phyloP scores from a whole-genome alignment of 23 red algal genomes.

The Chondrus crispus region DNA sequence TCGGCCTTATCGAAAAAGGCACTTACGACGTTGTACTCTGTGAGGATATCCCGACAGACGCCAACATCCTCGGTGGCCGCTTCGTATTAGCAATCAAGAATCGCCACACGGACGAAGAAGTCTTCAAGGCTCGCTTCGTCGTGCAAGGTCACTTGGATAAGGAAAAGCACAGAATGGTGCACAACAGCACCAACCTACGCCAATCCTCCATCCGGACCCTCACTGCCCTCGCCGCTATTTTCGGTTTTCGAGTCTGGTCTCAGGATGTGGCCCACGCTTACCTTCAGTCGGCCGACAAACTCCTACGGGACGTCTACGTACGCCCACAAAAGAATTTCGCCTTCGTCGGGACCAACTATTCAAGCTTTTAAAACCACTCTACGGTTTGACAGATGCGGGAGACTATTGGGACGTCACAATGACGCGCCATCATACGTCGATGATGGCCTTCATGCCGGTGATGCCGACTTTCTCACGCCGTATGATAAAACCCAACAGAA shows the following conservation, averaged over 20 bases:
- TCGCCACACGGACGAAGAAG: background rate
- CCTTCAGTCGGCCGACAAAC: background rate
- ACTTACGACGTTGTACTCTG: background rate
- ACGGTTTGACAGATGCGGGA: background rate
- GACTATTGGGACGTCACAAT: conserved; percentile 18
- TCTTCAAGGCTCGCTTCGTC: background rate
- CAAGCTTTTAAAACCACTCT: background rate
- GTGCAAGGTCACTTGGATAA: background rate
- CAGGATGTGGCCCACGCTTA: background rate
- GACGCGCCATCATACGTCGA: background rate
- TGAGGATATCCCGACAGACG: background rate
- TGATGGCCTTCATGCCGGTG: background rate
- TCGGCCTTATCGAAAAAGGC: background rate
- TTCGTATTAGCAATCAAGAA: background rate
- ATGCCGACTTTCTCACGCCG: background rate
- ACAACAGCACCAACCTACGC: background rate
- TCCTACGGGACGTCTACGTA: background rate
- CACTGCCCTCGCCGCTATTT: background rate
- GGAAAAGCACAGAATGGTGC: background rate
- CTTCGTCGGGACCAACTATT: background rate
- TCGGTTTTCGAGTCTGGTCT: background rate
- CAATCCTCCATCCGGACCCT: background rate
- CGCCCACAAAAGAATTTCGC: background rate
- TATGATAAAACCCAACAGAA: background rate
- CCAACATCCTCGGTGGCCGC: background rate